Percentiles rank a stretch among this genome's conserved stretches.
phyloP scores from a whole-genome alignment of 257 asterid genomes.

The Solanum clarkiae region DNA sequence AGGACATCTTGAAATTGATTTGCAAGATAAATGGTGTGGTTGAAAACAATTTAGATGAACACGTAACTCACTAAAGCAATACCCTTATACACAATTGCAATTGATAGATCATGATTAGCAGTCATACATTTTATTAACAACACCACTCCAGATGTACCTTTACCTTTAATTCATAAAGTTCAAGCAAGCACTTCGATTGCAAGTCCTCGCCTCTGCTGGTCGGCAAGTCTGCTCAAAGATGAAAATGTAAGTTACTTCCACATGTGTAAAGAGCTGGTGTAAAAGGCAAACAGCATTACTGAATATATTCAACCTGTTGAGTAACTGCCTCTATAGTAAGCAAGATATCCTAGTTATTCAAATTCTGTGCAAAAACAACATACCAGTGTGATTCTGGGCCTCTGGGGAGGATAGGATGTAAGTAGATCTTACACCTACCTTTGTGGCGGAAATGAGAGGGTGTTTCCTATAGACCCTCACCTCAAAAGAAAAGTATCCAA shows the following conservation, averaged over 20 bases:
- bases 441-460: background rate
- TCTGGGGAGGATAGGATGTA: background rate
- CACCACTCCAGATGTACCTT: background rate
- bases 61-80: background rate
- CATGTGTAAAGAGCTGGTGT: background rate
- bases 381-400: background rate
- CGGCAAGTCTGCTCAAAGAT: conserved; percentile 60
- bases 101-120: background rate
- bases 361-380: background rate
- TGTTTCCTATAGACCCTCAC: background rate
- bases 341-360: background rate
- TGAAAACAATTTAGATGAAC: background rate
- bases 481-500: background rate
- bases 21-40: background rate
- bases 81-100: background rate
- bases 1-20: background rate
- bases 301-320: background rate
- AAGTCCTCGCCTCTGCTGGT: conserved; percentile 93
- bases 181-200: conserved; percentile 92
- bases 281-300: background rate
- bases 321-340: background rate
- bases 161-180: conserved; percentile 97
- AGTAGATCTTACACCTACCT: background rate
- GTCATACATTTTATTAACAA: background rate
- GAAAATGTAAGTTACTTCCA: background rate